Conservation (phyloP, 495 filamentous ascomycete species). For the Oidiodendron maius region DNA sequence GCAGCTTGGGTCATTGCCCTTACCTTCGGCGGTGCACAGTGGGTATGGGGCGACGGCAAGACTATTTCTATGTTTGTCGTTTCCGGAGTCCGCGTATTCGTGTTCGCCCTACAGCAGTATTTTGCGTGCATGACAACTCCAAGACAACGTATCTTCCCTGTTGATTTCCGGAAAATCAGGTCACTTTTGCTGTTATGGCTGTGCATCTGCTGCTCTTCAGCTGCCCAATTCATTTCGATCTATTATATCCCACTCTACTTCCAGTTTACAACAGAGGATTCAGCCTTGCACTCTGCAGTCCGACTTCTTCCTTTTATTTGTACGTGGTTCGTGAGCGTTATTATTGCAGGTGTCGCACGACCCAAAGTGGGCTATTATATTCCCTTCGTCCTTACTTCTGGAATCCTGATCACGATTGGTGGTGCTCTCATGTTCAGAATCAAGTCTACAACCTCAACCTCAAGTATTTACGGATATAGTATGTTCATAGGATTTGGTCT, state of each 20-base stretch:
- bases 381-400: constrained; percentile 42
- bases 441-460: constrained; percentile 21
- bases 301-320: constrained; percentile 36
- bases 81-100: too few relatives aligned
- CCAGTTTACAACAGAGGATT: constrained; percentile 33
- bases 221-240: constrained; percentile 34
- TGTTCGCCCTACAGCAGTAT: too few relatives aligned
- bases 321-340: constrained; percentile 15
- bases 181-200: too few relatives aligned
- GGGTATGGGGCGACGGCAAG: too few relatives aligned
- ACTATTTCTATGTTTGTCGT: too few relatives aligned
- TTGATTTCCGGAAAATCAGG: too few relatives aligned
- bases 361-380: constrained; percentile 43
- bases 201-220: too few relatives aligned
- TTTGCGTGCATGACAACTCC: too few relatives aligned
- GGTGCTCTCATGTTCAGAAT: constrained; percentile 39
- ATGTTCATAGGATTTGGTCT: constrained; percentile 37
- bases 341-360: constrained; percentile 43
- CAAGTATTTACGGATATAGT: constrained; percentile 39
- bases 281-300: constrained; percentile 29
- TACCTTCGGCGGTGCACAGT: too few relatives aligned
- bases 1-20: too few relatives aligned
- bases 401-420: constrained; percentile 40
- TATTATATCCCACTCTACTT: constrained; percentile 48
- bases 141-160: too few relatives aligned